phyloP scores from a whole-genome alignment of 1,284 basidiomycete species.

The Laetiporus sulphureus region DNA sequence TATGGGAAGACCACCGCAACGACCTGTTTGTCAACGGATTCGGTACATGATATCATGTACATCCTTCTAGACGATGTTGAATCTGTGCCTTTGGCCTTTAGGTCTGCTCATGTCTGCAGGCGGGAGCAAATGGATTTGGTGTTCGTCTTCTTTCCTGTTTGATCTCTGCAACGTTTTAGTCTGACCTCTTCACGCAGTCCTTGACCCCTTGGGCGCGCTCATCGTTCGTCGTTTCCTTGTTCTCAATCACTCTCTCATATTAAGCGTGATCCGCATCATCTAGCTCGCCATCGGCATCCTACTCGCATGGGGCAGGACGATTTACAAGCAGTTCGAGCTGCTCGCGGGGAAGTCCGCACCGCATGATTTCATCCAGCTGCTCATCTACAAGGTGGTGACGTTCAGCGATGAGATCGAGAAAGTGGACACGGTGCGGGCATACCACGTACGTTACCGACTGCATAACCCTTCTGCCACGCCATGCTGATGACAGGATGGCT shows the following conservation, averaged over 20 bases:
- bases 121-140: conserved; percentile 84
- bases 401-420: conserved; percentile 83
- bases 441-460: conserved; percentile 55
- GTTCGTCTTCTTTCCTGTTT: too few relatives aligned
- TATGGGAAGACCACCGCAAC: conserved; percentile 95
- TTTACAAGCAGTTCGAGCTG: conserved; percentile 79
- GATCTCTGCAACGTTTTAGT: too few relatives aligned
- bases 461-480: not conserved
- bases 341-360: conserved; percentile 90
- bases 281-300: conserved; percentile 70
- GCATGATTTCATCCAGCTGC: conserved; percentile 82
- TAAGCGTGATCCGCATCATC: not conserved
- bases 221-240: conserved; percentile 41
- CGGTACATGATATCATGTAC: too few relatives aligned
- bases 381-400: conserved; percentile 90
- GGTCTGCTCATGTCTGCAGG: conserved; percentile 89
- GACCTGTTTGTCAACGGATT: conserved; percentile 82
- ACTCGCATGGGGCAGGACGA: conserved; percentile 71
- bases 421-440: conserved; percentile 85
- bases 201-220: conserved; percentile 80
- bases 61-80: too few relatives aligned
- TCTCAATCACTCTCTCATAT: not conserved
- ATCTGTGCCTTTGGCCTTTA: conserved; percentile 31
- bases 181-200: conserved; percentile 40
- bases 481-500: conserved; percentile 3